Conservation (phyloP, 2,329 filamentous ascomycete genomes). For the Diplodia sapinea region DNA sequence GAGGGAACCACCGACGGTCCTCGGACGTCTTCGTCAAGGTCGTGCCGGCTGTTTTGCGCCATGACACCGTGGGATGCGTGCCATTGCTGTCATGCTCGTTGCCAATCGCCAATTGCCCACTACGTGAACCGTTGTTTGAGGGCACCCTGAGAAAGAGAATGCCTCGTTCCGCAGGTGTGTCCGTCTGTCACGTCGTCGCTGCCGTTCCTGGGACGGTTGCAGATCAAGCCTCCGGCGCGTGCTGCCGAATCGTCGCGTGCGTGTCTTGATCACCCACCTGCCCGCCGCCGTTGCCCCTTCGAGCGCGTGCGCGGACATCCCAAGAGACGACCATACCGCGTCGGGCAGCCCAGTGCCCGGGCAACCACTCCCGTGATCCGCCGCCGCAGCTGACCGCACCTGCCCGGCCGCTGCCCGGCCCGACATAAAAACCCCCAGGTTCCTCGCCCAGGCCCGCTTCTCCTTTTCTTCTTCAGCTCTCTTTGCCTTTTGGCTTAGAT, state of each 20-base stretch:
- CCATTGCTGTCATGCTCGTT: neutral
- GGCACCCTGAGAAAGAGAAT: neutral
- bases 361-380: neutral
- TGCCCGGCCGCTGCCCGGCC: too few species aligned
- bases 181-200: neutral
- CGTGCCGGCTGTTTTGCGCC: neutral
- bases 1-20: neutral
- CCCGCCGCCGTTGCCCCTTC: neutral
- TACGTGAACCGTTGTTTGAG: neutral
- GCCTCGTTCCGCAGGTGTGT: neutral
- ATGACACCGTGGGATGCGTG: neutral
- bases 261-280: neutral
- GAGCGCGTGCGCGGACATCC: neutral
- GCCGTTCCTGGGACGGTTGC: neutral
- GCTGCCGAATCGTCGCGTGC: neutral
- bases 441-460: neutral
- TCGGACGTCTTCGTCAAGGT: neutral
- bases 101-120: neutral
- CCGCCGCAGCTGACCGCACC: too few species aligned
- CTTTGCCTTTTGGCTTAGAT: constrained; percentile 1
- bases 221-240: neutral
- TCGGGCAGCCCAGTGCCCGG: neutral
- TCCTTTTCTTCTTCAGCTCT: constrained; percentile 1
- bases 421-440: neutral
- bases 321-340: neutral